Evolutionary conservation across 2,329 filamentous ascomycete species (phyloP).

Genomic region (Berkeleyomyces rouxiae): DNA sequence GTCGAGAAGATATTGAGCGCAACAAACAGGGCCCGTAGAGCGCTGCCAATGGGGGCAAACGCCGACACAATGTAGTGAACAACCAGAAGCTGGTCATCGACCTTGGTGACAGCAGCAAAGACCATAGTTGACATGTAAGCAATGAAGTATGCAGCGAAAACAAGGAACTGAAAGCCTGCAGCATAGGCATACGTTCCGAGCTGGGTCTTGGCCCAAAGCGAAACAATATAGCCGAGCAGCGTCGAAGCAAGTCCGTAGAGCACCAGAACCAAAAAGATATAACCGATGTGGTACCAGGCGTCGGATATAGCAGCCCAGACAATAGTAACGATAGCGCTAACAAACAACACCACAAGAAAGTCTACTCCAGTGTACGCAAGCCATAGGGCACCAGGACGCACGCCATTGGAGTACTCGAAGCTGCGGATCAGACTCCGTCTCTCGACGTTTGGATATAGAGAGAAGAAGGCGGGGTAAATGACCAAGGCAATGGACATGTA

Average conservation of each 20-base stretch:
- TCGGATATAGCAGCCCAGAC: constrained; percentile 49
- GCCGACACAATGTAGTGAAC: constrained; percentile 60
- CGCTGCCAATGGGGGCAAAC: constrained; percentile 60
- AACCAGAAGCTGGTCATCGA: constrained; percentile 50
- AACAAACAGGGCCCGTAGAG: constrained; percentile 58
- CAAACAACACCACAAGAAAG: constrained; percentile 51
- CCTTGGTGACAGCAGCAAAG: constrained; percentile 51
- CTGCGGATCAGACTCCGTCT: constrained; percentile 62
- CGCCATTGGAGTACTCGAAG: constrained; percentile 82
- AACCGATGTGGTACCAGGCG: constrained; percentile 64
- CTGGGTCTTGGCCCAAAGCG: constrained; percentile 62
- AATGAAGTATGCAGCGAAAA: constrained; percentile 57
- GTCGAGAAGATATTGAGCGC: constrained; percentile 71
- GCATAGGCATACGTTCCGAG: constrained; percentile 72
- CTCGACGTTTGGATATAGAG: constrained; percentile 77
- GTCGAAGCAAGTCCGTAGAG: constrained; percentile 68
- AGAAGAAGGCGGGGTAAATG: constrained; percentile 72
- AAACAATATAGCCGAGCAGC: constrained; percentile 64
- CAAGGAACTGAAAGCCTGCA: constrained; percentile 55
- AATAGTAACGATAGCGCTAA: constrained; percentile 33
- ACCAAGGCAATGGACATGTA: constrained; percentile 69
- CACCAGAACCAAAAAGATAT: constrained; percentile 65
- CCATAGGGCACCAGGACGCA: constrained; percentile 70
- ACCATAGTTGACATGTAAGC: constrained; percentile 57
- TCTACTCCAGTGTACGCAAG: constrained; percentile 69